Evolutionary conservation across 148 eudicot genomes (phyloP), one percentile per base, ranked within the genome.

Genomic region (Pharnaceum exiguum): DNA sequence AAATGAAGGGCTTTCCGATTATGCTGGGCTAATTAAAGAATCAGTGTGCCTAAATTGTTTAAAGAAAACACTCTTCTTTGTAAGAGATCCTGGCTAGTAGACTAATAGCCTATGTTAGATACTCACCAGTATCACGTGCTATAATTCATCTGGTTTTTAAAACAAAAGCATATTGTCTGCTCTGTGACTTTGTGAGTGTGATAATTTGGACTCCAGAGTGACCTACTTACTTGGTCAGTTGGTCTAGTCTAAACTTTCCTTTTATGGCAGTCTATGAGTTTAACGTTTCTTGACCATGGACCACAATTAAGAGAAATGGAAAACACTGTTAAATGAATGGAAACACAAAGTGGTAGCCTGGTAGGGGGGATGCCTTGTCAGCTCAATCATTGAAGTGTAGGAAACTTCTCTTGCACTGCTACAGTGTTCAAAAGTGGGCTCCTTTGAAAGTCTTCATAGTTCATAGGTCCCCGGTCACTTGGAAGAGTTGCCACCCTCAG

Each of bases 161-260:
- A n/a, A n/a, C n/a, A n/a, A n/a, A n/a, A n/a, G n/a, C n/a, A n/a
- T n/a, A n/a, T n/a, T n/a, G n/a, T n/a, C 39, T 60, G 22, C 27
- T 40, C 8, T 2, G n/a, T n/a, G n/a, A n/a, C n/a, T n/a, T n/a
- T n/a, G n/a, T n/a, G n/a, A n/a, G n/a, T n/a, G n/a, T n/a, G n/a
- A n/a, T n/a, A n/a, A n/a, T n/a, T n/a, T 35, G 33, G 46, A 19
- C 37, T 22, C 16, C 28, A n/a, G n/a, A n/a, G n/a, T n/a, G n/a
- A n/a, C n/a, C n/a, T n/a, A n/a, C n/a, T n/a, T n/a, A n/a, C n/a
- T n/a, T n/a, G n/a, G n/a, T 39, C 46, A 26, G 23, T 56, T 56
- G 25, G 57, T 58, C 49, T 55, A 58, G n/a, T n/a, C n/a, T n/a
- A 51, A 67, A 45, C 49, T 31, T 63, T 22, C 74, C 68, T 48